phyloP scores from a whole-genome alignment of 208 protist species.

The Leishmania tropica region DNA sequence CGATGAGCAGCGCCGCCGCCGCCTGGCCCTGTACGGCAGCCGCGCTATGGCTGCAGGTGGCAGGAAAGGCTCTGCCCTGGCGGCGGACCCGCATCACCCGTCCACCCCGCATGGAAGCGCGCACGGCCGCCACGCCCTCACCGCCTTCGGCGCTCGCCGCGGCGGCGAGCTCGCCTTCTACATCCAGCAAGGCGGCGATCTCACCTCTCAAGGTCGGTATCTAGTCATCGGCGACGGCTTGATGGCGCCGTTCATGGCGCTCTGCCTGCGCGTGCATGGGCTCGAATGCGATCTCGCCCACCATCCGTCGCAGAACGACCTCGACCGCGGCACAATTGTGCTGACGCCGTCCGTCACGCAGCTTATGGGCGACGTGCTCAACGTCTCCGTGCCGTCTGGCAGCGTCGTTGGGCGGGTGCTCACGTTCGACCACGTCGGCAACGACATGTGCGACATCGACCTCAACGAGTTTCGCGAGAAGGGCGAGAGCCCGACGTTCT shows the following conservation, averaged over 20 bases:
- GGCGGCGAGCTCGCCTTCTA: constrained; percentile 52
- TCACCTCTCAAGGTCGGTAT: constrained; percentile 76
- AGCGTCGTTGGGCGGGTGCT: constrained; percentile 89
- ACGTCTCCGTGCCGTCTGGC: constrained; percentile 89
- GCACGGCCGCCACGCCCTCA: constrained; percentile 42
- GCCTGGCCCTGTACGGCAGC: constrained; percentile 76
- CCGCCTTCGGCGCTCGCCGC: constrained; percentile 61
- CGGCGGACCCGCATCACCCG: not conserved
- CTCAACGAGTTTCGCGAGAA: constrained; percentile 92
- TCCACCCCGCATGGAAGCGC: not conserved
- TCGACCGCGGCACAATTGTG: constrained; percentile 87
- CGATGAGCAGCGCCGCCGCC: constrained; percentile 33
- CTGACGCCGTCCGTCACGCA: constrained; percentile 92
- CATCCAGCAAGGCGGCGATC: constrained; percentile 47
- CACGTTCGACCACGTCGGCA: constrained; percentile 92
- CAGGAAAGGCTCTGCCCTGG: constrained; percentile 28
- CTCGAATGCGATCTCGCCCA: constrained; percentile 89
- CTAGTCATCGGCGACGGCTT: constrained; percentile 91
- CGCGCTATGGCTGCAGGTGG: constrained; percentile 81
- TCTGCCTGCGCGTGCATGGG: constrained; percentile 89
- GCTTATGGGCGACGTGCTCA: constrained; percentile 91
- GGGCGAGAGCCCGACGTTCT: constrained; percentile 94
- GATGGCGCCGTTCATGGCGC: constrained; percentile 93
- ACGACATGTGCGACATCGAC: constrained; percentile 93
- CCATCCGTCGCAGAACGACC: constrained; percentile 60